Conservation (phyloP, 148 eudicot genomes). For the Rhododendron simsii region DNA sequence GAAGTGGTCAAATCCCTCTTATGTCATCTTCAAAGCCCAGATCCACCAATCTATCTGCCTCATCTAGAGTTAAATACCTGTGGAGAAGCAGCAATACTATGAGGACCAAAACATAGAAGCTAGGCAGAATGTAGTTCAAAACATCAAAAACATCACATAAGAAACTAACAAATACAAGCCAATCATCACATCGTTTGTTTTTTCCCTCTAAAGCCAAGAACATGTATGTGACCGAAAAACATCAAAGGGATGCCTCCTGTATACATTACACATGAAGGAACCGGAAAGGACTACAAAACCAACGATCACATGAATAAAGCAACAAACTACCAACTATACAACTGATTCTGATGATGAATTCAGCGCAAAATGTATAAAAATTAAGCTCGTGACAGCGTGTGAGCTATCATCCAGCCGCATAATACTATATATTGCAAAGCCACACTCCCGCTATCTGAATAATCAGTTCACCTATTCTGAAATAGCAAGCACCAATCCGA, state of each 20-base stretch:
- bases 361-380: neutral
- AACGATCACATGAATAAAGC: neutral
- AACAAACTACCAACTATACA: neutral
- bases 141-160: neutral
- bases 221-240: neutral
- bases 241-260: neutral
- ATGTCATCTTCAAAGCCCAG: constrained; percentile 94
- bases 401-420: neutral
- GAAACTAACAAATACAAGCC: neutral
- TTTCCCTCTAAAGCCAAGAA: neutral
- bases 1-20: constrained; percentile 85
- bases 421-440: neutral
- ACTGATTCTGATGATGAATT: neutral
- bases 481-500: neutral
- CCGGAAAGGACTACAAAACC: neutral
- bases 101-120: neutral
- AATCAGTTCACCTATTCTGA: neutral
- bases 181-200: neutral
- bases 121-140: neutral
- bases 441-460: neutral
- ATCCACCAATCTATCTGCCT: constrained; percentile 87
- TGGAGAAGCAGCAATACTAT: constrained; percentile 5
- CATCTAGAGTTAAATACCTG: constrained; percentile 79
- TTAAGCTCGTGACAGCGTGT: neutral
- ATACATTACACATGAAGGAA: neutral